These are phyloP conservation scores for Cyberlindnera americana DNA, from an alignment of 805 yeast species.

Conservation along the genomic window DNA sequence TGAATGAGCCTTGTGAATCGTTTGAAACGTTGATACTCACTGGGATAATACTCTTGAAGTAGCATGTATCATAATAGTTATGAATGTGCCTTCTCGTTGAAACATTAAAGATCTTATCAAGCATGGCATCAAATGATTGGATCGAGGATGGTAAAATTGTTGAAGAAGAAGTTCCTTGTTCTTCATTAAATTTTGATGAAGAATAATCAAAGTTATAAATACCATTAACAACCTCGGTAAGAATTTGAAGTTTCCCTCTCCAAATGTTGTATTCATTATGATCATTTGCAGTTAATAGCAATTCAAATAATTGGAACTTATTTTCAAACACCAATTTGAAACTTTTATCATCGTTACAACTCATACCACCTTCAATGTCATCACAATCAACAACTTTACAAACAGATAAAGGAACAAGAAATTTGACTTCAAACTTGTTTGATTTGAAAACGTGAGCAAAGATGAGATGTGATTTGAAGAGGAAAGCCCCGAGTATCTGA, in stretches of 20 bases:
- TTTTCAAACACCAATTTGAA: constrained; percentile 48
- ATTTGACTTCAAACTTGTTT: constrained; percentile 33
- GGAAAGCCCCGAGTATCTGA: constrained; percentile 33
- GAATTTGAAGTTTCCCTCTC: constrained; percentile 33
- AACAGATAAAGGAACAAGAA: constrained; percentile 46
- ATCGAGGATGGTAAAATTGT: constrained; percentile 20
- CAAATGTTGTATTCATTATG: constrained; percentile 38
- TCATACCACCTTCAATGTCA: constrained; percentile 26
- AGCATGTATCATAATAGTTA: constrained; percentile 21
- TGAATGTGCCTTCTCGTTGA: constrained; percentile 4
- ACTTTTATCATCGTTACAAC: constrained; percentile 29
- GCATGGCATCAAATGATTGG: constrained; percentile 22
- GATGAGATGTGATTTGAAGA: constrained; percentile 51
- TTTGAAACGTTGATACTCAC: constrained; percentile 17
- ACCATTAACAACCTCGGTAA: constrained; percentile 31
- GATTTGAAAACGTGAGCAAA: constrained; percentile 30
- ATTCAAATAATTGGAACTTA: constrained; percentile 39
- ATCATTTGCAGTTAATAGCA: constrained; percentile 35
- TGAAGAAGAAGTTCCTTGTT: constrained; percentile 22
- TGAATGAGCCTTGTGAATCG: constrained; percentile 7
- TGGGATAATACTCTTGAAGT: constrained; percentile 26
- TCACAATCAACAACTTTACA: constrained; percentile 31
- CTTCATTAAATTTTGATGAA: constrained; percentile 21
- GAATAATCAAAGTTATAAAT: constrained; percentile 32
- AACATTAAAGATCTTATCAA: constrained; percentile 16